Evolutionary conservation across 2,329 filamentous ascomycete species (phyloP).

Genomic region (Acrocalymma vagum): DNA sequence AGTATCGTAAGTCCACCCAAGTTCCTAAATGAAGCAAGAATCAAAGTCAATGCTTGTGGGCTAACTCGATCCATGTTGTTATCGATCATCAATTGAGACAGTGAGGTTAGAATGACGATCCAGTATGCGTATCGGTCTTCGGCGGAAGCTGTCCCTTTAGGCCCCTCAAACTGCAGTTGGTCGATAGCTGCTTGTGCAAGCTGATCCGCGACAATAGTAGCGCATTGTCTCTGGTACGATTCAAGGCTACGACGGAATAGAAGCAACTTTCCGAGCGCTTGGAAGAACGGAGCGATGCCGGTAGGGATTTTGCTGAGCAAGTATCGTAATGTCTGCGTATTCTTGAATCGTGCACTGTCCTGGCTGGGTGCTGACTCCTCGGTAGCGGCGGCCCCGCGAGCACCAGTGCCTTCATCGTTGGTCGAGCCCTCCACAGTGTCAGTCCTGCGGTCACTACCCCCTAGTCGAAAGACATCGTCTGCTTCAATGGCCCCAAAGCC

Average conservation of each 20-base stretch:
- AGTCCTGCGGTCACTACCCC: conserved; percentile 26
- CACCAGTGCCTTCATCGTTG: conserved; percentile 19
- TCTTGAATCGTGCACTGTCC: conserved; percentile 66
- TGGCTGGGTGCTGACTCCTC: conserved; percentile 26
- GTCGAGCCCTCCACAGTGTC: conserved; percentile 24
- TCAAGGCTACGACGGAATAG: conserved; percentile 79
- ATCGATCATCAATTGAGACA: conserved; percentile 83
- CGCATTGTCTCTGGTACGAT: conserved; percentile 67
- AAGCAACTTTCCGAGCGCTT: conserved; percentile 83
- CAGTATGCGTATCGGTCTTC: conserved; percentile 79
- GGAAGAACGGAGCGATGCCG: conserved; percentile 84
- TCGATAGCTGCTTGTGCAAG: conserved; percentile 75
- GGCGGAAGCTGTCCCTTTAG: conserved; percentile 58
- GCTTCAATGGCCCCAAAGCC: conserved; percentile 50
- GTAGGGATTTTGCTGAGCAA: conserved; percentile 81
- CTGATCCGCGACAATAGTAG: conserved; percentile 69
- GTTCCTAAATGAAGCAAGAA: conserved; percentile 88
- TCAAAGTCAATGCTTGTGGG: conserved; percentile 66
- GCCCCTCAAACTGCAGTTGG: conserved; percentile 66
- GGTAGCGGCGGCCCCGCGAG: conserved; percentile 11
- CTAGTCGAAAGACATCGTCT: conserved; percentile 48
- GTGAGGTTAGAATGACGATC: conserved; percentile 79
- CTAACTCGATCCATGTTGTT: conserved; percentile 52
- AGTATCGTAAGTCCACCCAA: conserved; percentile 78
- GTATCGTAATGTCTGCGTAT: conserved; percentile 79